These are phyloP conservation scores for Radiomyces spectabilis DNA, from an alignment of 192 early-diverging fungal genomes.

Conservation along the genomic window DNA sequence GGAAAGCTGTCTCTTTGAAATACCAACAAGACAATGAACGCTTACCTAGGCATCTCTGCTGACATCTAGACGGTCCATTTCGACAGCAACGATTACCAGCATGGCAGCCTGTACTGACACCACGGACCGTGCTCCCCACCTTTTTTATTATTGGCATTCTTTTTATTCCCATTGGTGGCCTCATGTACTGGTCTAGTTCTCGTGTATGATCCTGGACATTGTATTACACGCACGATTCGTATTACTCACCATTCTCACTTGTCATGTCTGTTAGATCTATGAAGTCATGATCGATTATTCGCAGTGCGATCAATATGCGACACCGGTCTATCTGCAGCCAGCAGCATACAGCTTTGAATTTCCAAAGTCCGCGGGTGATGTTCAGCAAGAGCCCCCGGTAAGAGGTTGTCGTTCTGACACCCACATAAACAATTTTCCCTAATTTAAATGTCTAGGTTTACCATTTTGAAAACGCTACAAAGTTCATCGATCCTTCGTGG, in stretches of 20 bases:
- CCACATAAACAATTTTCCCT: no score
- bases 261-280: slow-evolving; percentile 22
- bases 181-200: slow-evolving; percentile 76
- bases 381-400: no score
- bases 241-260: not conserved
- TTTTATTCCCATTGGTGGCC: slow-evolving; percentile 89
- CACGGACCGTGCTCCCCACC: slow-evolving; percentile 88
- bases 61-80: slow-evolving; percentile 73
- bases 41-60: not conserved
- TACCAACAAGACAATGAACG: not conserved
- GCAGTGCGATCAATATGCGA: slow-evolving; percentile 17
- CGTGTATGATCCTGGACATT: no score
- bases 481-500: slow-evolving; percentile 18
- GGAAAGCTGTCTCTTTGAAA: not conserved
- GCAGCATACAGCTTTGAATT: no score
- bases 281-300: slow-evolving; percentile 45
- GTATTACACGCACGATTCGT: no score
- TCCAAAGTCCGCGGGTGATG: no score
- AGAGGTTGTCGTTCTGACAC: no score
- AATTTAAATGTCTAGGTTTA: no score
- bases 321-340: slow-evolving; percentile 8
- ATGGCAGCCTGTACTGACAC: slow-evolving; percentile 98
- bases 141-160: slow-evolving; percentile 91
- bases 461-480: slow-evolving; percentile 3
- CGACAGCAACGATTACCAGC: slow-evolving; percentile 95